These are phyloP conservation scores for Nakazawaea ishiwadae DNA, from an alignment of 805 yeast species.

Conservation along the genomic window DNA sequence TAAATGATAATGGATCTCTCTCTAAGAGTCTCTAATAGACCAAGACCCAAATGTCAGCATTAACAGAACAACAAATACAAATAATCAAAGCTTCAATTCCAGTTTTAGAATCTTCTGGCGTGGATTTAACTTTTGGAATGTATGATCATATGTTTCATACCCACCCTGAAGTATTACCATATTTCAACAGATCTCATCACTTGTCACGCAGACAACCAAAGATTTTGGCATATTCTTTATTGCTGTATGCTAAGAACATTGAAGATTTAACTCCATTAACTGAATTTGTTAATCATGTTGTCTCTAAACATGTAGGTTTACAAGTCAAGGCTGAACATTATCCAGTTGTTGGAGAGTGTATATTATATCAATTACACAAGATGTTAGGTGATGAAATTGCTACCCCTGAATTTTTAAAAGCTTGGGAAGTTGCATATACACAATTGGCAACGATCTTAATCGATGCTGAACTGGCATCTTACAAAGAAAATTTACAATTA, in stretches of 20 bases:
- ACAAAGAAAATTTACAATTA: conserved; percentile 26
- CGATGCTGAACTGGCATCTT: conserved; percentile 44
- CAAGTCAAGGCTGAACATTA: conserved; percentile 62
- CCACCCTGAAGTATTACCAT: conserved; percentile 51
- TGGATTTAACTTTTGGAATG: conserved; percentile 46
- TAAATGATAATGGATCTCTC: neutral
- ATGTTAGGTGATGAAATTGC: conserved; percentile 55
- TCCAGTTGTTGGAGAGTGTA: conserved; percentile 54
- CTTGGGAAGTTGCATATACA: conserved; percentile 65
- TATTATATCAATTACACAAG: conserved; percentile 49
- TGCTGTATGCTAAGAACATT: conserved; percentile 59
- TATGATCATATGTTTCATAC: conserved; percentile 50
- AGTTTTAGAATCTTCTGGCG: conserved; percentile 50
- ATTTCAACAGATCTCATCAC: conserved; percentile 61
- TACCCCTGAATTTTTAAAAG: conserved; percentile 50
- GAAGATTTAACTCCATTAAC: conserved; percentile 51
- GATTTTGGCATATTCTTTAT: conserved; percentile 57
- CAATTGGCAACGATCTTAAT: conserved; percentile 60
- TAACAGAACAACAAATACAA: conserved; percentile 27
- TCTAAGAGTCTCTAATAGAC: neutral
- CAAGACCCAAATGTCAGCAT: conserved; percentile 12
- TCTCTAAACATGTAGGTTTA: conserved; percentile 61
- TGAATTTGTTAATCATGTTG: conserved; percentile 54
- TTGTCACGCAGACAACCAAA: conserved; percentile 50
- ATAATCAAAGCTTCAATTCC: conserved; percentile 49